Evolutionary conservation across 2,329 filamentous ascomycete species (phyloP).

Genomic region (Cercospora berteroae): DNA sequence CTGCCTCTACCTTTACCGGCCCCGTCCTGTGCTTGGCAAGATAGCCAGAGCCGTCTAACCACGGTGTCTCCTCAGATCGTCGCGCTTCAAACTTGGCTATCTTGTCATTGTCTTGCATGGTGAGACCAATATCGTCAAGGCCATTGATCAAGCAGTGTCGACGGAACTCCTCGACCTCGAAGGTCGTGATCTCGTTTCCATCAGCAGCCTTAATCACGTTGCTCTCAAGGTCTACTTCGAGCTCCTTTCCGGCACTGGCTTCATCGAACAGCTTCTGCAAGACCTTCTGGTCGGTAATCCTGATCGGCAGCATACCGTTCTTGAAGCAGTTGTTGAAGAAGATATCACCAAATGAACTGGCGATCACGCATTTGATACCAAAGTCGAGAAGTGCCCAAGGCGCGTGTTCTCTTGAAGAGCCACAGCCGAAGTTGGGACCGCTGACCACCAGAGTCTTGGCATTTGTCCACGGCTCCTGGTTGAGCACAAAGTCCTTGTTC

Average conservation of each 20-base stretch:
- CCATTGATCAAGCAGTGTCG: slow-evolving; percentile 94
- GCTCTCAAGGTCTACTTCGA: slow-evolving; percentile 85
- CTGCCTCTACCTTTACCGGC: slow-evolving; percentile 62
- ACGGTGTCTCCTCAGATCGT: slow-evolving; percentile 76
- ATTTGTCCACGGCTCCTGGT: slow-evolving; percentile 79
- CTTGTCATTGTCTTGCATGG: slow-evolving; percentile 87
- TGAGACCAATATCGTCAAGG: slow-evolving; percentile 91
- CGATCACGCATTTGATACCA: slow-evolving; percentile 90
- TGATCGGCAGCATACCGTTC: slow-evolving; percentile 94
- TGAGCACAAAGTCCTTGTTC: slow-evolving; percentile 81
- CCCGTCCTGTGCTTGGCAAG: slow-evolving; percentile 58
- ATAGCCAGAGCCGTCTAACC: slow-evolving; percentile 86
- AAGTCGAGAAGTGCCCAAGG: slow-evolving; percentile 97
- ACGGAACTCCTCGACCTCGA: slow-evolving; percentile 89
- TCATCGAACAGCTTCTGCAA: slow-evolving; percentile 72
- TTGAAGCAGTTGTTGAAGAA: slow-evolving; percentile 99
- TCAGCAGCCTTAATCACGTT: slow-evolving; percentile 75
- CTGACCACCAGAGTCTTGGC: slow-evolving; percentile 90
- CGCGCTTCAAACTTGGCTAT: slow-evolving; percentile 79
- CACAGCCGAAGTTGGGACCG: slow-evolving; percentile 93
- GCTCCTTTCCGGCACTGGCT: slow-evolving; percentile 73
- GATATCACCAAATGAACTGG: slow-evolving; percentile 84
- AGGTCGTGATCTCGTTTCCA: slow-evolving; percentile 71
- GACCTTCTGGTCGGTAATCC: slow-evolving; percentile 64
- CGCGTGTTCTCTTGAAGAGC: slow-evolving; percentile 88